A percentile compares a stretch with the other conserved stretches of the same genome.
Conservation (phyloP, 2,329 filamentous ascomycete species). For the Fusarium tricinctum region DNA sequence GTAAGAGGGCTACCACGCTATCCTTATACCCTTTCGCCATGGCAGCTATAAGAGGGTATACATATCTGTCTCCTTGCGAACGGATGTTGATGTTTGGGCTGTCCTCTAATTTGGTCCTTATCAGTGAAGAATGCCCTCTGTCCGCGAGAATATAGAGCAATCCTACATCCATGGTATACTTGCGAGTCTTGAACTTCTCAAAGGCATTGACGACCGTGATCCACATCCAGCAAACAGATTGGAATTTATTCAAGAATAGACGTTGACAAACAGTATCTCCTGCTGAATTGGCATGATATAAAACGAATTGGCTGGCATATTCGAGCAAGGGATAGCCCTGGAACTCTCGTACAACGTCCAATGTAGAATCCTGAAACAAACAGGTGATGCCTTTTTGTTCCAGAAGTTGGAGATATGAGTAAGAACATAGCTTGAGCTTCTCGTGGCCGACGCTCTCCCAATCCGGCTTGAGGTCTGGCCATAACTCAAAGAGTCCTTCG, state of each 20-base stretch:
- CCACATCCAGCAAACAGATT: not conserved
- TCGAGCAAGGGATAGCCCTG: constrained; percentile 25
- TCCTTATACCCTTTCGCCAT: constrained; percentile 11
- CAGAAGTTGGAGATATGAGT: constrained; percentile 6
- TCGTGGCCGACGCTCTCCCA: constrained; percentile 19
- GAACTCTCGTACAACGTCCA: rapidly evolving
- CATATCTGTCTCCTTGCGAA: constrained; percentile 6
- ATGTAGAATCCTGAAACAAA: not conserved
- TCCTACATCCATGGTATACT: not conserved
- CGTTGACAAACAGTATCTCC: not conserved
- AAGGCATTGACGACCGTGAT: not conserved
- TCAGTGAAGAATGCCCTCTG: not conserved
- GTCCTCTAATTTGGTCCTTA: rapidly evolving
- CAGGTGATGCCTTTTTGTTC: rapidly evolving
- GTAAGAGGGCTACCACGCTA: not conserved
- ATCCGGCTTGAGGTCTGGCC: constrained; percentile 17
- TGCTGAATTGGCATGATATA: constrained; percentile 25
- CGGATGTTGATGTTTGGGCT: rapidly evolving
- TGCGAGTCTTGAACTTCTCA: not conserved
- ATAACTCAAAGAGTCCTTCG: constrained; percentile 45
- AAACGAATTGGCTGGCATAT: constrained; percentile 23
- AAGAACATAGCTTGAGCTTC: constrained; percentile 16
- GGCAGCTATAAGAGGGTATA: constrained; percentile 28
- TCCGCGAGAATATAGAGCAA: constrained; percentile 37
- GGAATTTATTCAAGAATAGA: not conserved